A percentile compares a stretch with the other conserved stretches of the same genome.
Conservation (phyloP, 2,329 filamentous ascomycete species). For the Curvularia sp. region DNA sequence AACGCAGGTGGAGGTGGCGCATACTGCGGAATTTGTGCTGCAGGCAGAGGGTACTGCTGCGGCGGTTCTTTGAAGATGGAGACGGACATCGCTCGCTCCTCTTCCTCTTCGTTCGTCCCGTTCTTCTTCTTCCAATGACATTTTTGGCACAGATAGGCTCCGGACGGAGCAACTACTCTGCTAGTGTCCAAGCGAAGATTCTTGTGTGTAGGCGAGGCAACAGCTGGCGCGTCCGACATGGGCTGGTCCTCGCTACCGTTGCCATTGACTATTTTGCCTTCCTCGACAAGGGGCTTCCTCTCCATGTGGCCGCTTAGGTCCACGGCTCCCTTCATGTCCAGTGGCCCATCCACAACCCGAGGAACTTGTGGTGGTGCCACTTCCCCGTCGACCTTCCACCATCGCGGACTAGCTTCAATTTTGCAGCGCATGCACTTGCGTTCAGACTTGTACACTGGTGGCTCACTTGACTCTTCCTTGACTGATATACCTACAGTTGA, state of each 20-base stretch:
- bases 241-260: slow-evolving; percentile 33
- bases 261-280: slow-evolving; percentile 32
- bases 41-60: slow-evolving; percentile 41
- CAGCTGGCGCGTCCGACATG: slow-evolving; percentile 43
- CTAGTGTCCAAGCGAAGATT: slow-evolving; percentile 38
- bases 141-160: slow-evolving; percentile 56
- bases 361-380: slow-evolving; percentile 14
- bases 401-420: slow-evolving; percentile 74
- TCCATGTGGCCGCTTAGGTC: slow-evolving; percentile 28
- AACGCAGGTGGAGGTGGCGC: slow-evolving; percentile 29
- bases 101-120: slow-evolving; percentile 40
- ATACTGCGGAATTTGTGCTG: slow-evolving; percentile 41
- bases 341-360: slow-evolving; percentile 32
- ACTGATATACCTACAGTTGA: slow-evolving; percentile 47
- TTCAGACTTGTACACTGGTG: slow-evolving; percentile 38
- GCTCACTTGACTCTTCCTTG: slow-evolving; percentile 50
- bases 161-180: slow-evolving; percentile 18
- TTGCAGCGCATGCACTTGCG: slow-evolving; percentile 56
- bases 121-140: slow-evolving; percentile 58
- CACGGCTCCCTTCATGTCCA: slow-evolving; percentile 30
- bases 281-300: slow-evolving; percentile 26
- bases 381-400: slow-evolving; percentile 51
- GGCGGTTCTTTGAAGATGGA: slow-evolving; percentile 45
- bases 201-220: slow-evolving; percentile 24
- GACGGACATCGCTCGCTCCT: slow-evolving; percentile 39